phyloP scores from a whole-genome alignment of 2,329 filamentous ascomycete genomes.

The Colletotrichum gigasporum region DNA sequence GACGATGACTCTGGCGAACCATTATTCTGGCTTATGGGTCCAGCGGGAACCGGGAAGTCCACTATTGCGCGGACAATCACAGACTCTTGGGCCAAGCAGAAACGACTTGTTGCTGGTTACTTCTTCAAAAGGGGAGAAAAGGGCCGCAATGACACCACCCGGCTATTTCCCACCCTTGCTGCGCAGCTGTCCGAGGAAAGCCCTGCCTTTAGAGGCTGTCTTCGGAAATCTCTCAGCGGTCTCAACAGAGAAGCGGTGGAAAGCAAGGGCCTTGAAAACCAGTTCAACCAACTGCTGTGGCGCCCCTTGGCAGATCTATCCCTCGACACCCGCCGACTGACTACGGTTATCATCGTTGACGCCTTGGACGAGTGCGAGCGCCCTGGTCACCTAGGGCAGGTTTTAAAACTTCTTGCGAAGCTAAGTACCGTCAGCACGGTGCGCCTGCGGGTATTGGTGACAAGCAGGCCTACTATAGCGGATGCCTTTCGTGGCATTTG shows the following conservation, averaged over 20 bases:
- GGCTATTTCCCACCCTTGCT: slow-evolving; percentile 53
- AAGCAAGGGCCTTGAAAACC: slow-evolving; percentile 40
- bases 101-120: slow-evolving; percentile 47
- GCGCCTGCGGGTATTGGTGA: slow-evolving; percentile 43
- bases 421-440: neutral
- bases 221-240: slow-evolving; percentile 43
- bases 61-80: slow-evolving; percentile 47
- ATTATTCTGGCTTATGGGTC: slow-evolving; percentile 48
- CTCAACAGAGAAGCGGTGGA: slow-evolving; percentile 35
- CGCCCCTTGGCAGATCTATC: slow-evolving; percentile 39
- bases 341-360: slow-evolving; percentile 45
- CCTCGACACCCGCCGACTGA: slow-evolving; percentile 19
- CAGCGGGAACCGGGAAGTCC: slow-evolving; percentile 51
- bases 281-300: slow-evolving; percentile 51
- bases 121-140: slow-evolving; percentile 55
- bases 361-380: slow-evolving; percentile 38
- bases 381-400: slow-evolving; percentile 39
- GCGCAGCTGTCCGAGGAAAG: slow-evolving; percentile 37
- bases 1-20: neutral
- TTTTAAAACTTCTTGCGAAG: slow-evolving; percentile 39
- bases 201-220: neutral
- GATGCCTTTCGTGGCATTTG: too few relatives aligned
- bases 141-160: slow-evolving; percentile 44
- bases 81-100: neutral
- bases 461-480: slow-evolving; percentile 58